Base-by-base conservation (phyloP, 805 yeast species). In the Candida ipomoeae region DNA sequence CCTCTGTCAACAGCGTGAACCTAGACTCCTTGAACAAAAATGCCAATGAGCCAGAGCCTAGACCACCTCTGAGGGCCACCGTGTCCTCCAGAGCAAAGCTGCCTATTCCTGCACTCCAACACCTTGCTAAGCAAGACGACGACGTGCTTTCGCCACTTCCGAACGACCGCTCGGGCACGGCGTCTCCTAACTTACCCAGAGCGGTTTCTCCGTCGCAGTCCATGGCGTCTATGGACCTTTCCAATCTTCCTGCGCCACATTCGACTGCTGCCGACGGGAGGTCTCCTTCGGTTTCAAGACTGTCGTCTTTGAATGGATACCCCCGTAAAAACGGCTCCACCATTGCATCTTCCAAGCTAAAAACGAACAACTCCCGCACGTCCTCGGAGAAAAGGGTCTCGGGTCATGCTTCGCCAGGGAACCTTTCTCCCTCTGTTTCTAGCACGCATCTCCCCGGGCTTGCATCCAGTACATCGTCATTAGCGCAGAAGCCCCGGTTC, bases 401-500 rank as follows among this genome's bases (percentile, higher is more conserved):
- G 2, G 50, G 51, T 26, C 51, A 54, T 37, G 40, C 44, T 6
- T 45, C 49, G 8, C 51, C 55, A 8, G 33, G 53, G n/a, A 46
- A 13, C 32, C 42, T 53, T 15, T 48, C 57, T 8, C 55, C 58
- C 5, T 39, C 54, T 8, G 56, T 47, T 2, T 54, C 58, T 17
- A 40, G 48, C 38, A 47, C 54, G 0, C 46, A 55, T n/a, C 49
- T 58, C 21, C 51, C 57, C 7, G 48, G 58, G 14, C 48, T 44
- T 31, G 29, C 48, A 6, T 31, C 49, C 21, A 44, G 42, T 10
- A 44, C 43, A 8, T 23, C 46, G 18, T 11, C 58, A 3, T 53
- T 48, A 4, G 46, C 48, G 14, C 46, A 40, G 6, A 67, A 67
- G 43, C 80, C 80, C 1, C 59, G 91, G 40, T 84, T 84, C 62